A percentile compares a stretch with the other conserved stretches of the same genome.
These are phyloP conservation scores for Sporothrix brunneoviolacea DNA, from an alignment of 2,329 filamentous ascomycete species.

Conservation along the genomic window DNA sequence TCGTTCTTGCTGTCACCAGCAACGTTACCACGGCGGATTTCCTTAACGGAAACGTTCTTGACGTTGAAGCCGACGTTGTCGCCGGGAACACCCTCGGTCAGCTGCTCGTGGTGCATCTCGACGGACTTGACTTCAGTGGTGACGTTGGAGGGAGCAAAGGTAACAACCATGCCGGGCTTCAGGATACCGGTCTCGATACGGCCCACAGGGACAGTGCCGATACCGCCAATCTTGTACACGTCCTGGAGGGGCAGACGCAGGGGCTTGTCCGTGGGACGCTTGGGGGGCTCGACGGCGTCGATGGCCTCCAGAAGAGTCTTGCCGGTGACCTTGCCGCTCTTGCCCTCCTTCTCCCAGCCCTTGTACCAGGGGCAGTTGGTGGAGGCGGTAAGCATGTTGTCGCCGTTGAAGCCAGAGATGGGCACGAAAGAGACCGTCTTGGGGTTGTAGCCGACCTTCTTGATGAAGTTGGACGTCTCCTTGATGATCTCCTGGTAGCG, in stretches of 20 bases:
- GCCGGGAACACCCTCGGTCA: slow-evolving; percentile 87
- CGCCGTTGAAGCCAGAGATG: slow-evolving; percentile 99
- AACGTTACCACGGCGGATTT: slow-evolving; percentile 99
- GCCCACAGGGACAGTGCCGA: slow-evolving; percentile 98
- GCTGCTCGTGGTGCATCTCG: slow-evolving; percentile 99
- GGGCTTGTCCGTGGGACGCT: slow-evolving; percentile 96
- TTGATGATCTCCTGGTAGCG: slow-evolving; percentile 99
- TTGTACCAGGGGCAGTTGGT: slow-evolving; percentile 99
- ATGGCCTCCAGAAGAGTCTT: slow-evolving; percentile 99
- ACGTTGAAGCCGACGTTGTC: slow-evolving; percentile 99
- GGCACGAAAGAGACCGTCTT: slow-evolving; percentile 97
- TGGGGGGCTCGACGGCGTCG: slow-evolving; percentile 86
- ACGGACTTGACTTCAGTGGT: slow-evolving; percentile 99
- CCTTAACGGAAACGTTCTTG: slow-evolving; percentile 99
- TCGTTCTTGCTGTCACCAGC: slow-evolving; percentile 99
- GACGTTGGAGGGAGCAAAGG: slow-evolving; percentile 96
- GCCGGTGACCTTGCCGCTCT: slow-evolving; percentile 75
- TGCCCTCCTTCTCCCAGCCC: slow-evolving; percentile 99
- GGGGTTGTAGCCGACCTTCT: slow-evolving; percentile 99
- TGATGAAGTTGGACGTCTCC: slow-evolving; percentile 99
- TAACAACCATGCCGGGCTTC: slow-evolving; percentile 89
- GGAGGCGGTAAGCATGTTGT: slow-evolving; percentile 96
- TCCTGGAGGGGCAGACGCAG: slow-evolving; percentile 99
- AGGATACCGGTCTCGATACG: slow-evolving; percentile 99
- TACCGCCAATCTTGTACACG: slow-evolving; percentile 99